Evolutionary conservation across 192 early-diverging fungal species (phyloP), one percentile per base, ranked within the genome.

Genomic region (Backusella australiensis): DNA sequence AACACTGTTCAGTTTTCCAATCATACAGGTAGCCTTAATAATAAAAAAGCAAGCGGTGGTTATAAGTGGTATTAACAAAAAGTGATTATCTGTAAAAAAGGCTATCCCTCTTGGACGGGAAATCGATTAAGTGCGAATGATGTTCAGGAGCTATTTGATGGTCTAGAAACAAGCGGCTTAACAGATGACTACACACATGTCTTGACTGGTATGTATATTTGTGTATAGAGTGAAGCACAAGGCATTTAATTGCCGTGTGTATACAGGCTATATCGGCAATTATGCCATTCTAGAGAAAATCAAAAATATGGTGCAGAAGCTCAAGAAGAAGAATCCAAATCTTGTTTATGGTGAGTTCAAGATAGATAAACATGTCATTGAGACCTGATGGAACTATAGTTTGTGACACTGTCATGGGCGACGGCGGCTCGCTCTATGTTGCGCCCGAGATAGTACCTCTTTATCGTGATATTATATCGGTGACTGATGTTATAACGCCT

Each of bases 1-100:
- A 96, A 96, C 87, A 94, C 96, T 1, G 96, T 98, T 29, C 94
- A 94, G 79, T 93, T 98, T 78, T 95, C 94, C 69, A 98, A 98
- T 82, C 97, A 98, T 83, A 94, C 92, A 8, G 94, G 90, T 90
- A 17, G 17, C 46, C 15, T 17, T 17, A 11, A 32, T 32, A 3
- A 3, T 32, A 39, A 39, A 39, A 39, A 39, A 11, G 11, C 8
- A 39, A 39, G 38, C 11, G 9, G 38, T 39, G 38, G 38, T 39
- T 39, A 39, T 39, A 11, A 12, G 11, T 39, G 11, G 38, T 53
- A 78, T 73, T 77, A 32, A 69, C 26, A 32, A 29, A 41, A 19
- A 21, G n/a, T 21, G 11, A 12, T 39, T 73, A 53, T 73, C 17
- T 19, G 35, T 32, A 6, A 26, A 29, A 15, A 32, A 92, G 92